Evolutionary conservation across 805 yeast genomes (phyloP), one percentile per base, ranked within the genome.

Genomic region (Lipomyces chichibuensis): DNA sequence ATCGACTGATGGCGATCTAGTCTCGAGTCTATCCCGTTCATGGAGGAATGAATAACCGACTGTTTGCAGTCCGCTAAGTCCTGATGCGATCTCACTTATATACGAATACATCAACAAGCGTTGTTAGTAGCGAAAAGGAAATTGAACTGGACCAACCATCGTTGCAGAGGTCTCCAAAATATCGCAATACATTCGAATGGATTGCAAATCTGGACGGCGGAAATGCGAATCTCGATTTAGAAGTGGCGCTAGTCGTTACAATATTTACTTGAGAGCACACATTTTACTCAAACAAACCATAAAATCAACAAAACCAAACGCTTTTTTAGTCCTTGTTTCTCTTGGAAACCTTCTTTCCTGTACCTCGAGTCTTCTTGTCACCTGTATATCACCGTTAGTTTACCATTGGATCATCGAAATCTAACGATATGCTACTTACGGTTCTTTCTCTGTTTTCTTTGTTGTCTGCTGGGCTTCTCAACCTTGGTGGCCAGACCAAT

Each of bases 391-490:
- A 58, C 23, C 13, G 54, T 49, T 57, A 60, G 59, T 52, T 8
- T 8, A 13, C 55, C 14, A 9, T 25, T 29, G 11, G 33, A 14
- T 53, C 53, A 23, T 14, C 39, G 29, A 52, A 57, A 49, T 27
- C 13, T 11, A 25, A n/a, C 17, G 33, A 9, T 6, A 4, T 5
- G 14, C 20, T 23, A 69, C 71, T 13, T 65, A 67, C 98, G 92
- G 97, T 95, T 95, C 93, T 95, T 94, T 92, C 90, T 92, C 73
- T 94, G 98, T 86, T 95, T 95, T 89, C 99, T 92, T 88, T 95
- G 99, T 87, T 93, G 97, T 92, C 98, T 93, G 79, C 98, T 92
- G 79, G 97, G 87, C 88, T 92, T 92, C 85, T 94, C 98, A 80
- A 89, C 93, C 89, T 91, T 92, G 78, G 85, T 86, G 81, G 97